These are phyloP conservation scores for Wickerhamiella parazyma DNA, from an alignment of 805 yeast species.

Conservation along the genomic window DNA sequence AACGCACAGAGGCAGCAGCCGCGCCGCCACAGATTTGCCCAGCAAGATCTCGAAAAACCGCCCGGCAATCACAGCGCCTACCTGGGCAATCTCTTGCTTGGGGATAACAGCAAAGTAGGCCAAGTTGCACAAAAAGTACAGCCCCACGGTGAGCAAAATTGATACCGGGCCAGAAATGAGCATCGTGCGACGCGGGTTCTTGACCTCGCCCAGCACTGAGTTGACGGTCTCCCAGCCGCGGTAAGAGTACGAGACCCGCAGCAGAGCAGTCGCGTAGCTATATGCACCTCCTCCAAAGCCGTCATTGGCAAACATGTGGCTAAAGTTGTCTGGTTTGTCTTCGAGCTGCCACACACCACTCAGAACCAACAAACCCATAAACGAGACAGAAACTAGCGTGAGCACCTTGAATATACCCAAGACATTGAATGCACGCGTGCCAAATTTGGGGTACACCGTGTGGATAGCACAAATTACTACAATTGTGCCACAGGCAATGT, in stretches of 20 bases:
- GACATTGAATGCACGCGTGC: conserved; percentile 38
- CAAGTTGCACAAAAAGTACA: conserved; percentile 43
- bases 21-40: conserved; percentile 39
- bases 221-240: conserved; percentile 64
- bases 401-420: conserved; percentile 43
- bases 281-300: conserved; percentile 34
- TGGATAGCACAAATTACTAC: conserved; percentile 34
- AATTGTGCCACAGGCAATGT: conserved; percentile 36
- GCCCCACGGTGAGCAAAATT: conserved; percentile 36
- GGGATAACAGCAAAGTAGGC: conserved; percentile 45
- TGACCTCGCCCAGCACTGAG: conserved; percentile 45
- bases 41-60: conserved; percentile 43
- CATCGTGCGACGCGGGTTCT: conserved; percentile 42
- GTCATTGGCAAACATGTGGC: conserved; percentile 29
- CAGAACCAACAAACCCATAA: conserved; percentile 34
- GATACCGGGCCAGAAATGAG: conserved; percentile 51
- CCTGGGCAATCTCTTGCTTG: conserved; percentile 29
- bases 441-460: conserved; percentile 35
- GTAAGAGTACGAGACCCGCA: conserved; percentile 49
- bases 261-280: conserved; percentile 40
- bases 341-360: conserved; percentile 24
- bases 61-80: conserved; percentile 56
- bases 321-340: conserved; percentile 24
- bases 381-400: conserved; percentile 36
- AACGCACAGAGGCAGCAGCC: conserved; percentile 42